Evolutionary conservation across 2,329 filamentous ascomycete species (phyloP), one percentile per base, ranked within the genome.

Genomic region (Microcyclospora pomicola): DNA sequence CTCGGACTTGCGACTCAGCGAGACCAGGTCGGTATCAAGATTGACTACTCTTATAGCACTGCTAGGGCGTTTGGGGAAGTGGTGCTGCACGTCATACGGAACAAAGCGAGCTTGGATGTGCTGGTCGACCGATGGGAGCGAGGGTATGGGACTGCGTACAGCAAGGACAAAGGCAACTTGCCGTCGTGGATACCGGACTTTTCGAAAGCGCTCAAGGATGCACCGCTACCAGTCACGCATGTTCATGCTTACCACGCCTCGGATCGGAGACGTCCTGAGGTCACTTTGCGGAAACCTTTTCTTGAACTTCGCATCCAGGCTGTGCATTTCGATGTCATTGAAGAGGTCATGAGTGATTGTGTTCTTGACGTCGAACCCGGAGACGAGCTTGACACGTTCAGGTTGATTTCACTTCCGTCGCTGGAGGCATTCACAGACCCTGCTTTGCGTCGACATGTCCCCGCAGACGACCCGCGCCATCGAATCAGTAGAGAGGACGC

Each of bases 171-270:
- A 10, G 15, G 11, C 9, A 13, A 12, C 11, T 16, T 37, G 15
- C 35, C 35, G 7, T 37, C 35, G n/a, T 37, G 35, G 35, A 28
- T 37, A 9, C 35, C 35, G 3, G 16, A 37, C 28, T 37, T 37
- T 16, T 24, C 35, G 3, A 15, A 28, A 10, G 11, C 27, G 12
- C 9, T 27, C 6, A 10, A n/a, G 27, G 9, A 27, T 13, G n/a
- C 27, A 13, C 24, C 30, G 9, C 12, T 15, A 5, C 14, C 30
- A n/a, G 4, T 15, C 14, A 31, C 30, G 12, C 12, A 15, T n/a
- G 9, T 31, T 9, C 12, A 31, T n/a, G 9, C 12, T 5, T 31
- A 31, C 9, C 12, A 31, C 14, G 30, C 30, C 12, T 31, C 30
- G 4, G 30, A 15, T 6, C 12, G 12, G 9, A 31, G 12, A n/a